Conservation (phyloP, 305 asterid species). For the Lippia alba region DNA sequence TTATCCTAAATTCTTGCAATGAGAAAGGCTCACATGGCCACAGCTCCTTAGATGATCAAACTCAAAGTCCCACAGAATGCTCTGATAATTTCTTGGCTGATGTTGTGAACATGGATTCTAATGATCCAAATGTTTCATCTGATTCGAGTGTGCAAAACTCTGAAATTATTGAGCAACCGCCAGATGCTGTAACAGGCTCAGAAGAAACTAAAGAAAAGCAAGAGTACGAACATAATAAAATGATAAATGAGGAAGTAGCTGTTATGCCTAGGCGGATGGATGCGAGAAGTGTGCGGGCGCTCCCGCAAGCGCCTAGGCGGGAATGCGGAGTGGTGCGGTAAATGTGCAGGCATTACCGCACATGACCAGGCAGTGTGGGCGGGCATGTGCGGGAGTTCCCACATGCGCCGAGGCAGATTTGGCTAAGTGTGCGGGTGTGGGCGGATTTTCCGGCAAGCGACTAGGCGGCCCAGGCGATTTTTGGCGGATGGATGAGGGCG, state of each 20-base stretch:
- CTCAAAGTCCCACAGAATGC: slow-evolving; percentile 44
- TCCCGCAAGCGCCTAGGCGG: no score
- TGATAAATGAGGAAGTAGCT: slow-evolving; percentile 32
- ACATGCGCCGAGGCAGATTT: no score
- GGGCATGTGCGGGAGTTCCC: no score
- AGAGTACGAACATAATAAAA: slow-evolving; percentile 20
- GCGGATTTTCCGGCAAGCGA: no score
- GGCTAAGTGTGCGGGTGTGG: no score
- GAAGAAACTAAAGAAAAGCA: slow-evolving; percentile 34
- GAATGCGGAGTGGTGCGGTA: no score
- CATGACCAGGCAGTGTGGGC: no score
- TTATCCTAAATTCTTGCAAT: slow-evolving; percentile 32
- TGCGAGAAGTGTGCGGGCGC: no score
- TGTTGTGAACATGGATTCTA: slow-evolving; percentile 44
- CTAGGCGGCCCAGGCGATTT: no score
- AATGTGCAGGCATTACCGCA: no score
- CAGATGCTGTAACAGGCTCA: slow-evolving; percentile 34
- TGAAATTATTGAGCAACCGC: slow-evolving; percentile 39
- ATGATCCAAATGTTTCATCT: slow-evolving; percentile 33
- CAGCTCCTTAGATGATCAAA: slow-evolving; percentile 36
- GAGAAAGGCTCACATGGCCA: slow-evolving; percentile 39
- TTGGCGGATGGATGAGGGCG: no score
- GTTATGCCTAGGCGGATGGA: no score
- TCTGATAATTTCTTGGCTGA: slow-evolving; percentile 52
- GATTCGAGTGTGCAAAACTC: slow-evolving; percentile 31